Percentiles rank a stretch among this genome's conserved stretches.
phyloP scores from a whole-genome alignment of 371 early-diverging fungal genomes.

The Chytridium lagenaria region DNA sequence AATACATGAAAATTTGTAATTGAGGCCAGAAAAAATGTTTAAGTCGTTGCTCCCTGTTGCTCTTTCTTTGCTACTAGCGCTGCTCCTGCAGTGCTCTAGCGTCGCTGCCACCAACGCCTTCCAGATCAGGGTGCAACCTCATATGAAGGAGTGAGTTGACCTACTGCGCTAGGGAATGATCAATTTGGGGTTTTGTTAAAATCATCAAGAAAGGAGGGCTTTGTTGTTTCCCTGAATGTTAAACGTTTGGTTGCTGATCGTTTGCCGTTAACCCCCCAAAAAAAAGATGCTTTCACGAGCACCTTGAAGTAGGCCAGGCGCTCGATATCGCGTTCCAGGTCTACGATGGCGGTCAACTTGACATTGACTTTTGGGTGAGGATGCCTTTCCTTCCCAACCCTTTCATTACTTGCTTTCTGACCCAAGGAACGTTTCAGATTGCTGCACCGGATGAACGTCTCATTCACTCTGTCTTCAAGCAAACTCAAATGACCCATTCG shows the following conservation, averaged over 20 bases:
- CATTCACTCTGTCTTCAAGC: conserved; percentile 55
- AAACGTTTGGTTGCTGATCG: too few species aligned
- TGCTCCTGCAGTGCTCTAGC: neutral
- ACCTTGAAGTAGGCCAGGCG: conserved; percentile 7
- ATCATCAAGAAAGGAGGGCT: too few species aligned
- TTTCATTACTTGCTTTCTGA: too few species aligned
- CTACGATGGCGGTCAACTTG: conserved; percentile 69
- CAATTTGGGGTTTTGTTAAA: too few species aligned
- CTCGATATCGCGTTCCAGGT: conserved; percentile 72
- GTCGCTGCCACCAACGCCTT: conserved; percentile 1
- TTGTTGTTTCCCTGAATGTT: too few species aligned
- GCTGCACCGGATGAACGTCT: conserved; percentile 57
- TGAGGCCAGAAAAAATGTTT: too few species aligned
- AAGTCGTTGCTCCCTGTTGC: too few species aligned
- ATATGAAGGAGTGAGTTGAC: conserved; percentile 19
- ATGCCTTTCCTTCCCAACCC: neutral
- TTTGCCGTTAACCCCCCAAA: too few species aligned
- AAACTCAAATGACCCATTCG: conserved; percentile 61
- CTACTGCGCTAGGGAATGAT: too few species aligned
- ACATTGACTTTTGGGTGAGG: conserved; percentile 77
- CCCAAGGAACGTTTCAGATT: conserved; percentile 53
- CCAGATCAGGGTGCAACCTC: conserved; percentile 16
- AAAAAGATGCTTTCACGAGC: conserved; percentile 16
- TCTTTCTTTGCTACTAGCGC: neutral
- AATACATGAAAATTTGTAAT: too few species aligned